phyloP scores from a whole-genome alignment of 768 basidiomycete genomes.

The Termitomyces bulborhizus region DNA sequence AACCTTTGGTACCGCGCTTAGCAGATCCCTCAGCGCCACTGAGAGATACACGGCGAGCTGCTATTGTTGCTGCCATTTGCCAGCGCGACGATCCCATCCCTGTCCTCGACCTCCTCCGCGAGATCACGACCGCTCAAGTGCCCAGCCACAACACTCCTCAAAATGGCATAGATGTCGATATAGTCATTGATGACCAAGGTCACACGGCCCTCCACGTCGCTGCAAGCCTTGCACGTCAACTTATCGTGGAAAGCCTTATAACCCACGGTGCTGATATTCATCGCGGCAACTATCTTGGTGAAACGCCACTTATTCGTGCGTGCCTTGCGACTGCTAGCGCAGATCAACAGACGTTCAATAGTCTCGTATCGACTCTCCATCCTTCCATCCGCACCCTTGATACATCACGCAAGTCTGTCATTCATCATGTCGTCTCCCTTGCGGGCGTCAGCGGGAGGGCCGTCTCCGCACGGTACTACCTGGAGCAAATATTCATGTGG shows the following conservation, averaged over 20 bases:
- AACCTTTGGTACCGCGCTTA: constrained; percentile 45
- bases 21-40: constrained; percentile 49
- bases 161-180: constrained; percentile 58
- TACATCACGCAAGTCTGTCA: constrained; percentile 73
- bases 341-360: constrained; percentile 69
- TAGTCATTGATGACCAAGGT: constrained; percentile 89
- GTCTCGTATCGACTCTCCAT: constrained; percentile 57
- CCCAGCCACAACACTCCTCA: constrained; percentile 17
- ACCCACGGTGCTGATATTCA: constrained; percentile 78
- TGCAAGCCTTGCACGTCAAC: constrained; percentile 71
- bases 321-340: constrained; percentile 84
- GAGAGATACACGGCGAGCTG: constrained; percentile 51
- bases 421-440: constrained; percentile 88
- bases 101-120: constrained; percentile 61
- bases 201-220: constrained; percentile 95
- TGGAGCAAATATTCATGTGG: constrained; percentile 85
- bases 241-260: constrained; percentile 66
- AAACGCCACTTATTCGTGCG: constrained; percentile 91
- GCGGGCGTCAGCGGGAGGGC: constrained; percentile 91
- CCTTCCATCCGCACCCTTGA: constrained; percentile 85
- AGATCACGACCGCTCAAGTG: constrained; percentile 43
- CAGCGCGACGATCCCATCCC: constrained; percentile 61
- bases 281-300: constrained; percentile 89
- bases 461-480: constrained; percentile 79
- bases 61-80: constrained; percentile 61